Base-by-base conservation (phyloP, 225 moss, liverwort and hornwort species). In the Anthoceros angustus region DNA sequence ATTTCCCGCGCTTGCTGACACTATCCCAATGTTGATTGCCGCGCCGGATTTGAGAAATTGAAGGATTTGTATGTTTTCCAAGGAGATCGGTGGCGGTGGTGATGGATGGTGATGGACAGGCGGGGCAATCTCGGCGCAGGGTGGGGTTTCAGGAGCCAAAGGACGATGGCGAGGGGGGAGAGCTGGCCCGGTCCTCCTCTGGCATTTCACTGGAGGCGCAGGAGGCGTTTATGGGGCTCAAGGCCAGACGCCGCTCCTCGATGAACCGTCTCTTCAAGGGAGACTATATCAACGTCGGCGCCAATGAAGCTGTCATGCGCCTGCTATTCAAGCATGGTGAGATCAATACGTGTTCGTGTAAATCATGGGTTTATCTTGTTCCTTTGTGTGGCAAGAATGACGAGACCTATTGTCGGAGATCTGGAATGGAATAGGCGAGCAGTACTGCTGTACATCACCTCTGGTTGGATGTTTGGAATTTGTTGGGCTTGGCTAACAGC, bases 301-400 rank as follows among this genome's bases (percentile, higher is more conserved):
- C 83, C 66, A 94, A 94, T 68, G 83, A 86, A 50, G 69, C 77
- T 18, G 77, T 87, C 16, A 72, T 83, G 55, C 90, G 87, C 69
- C 87, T 94, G 41, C 90, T 94, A 23, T 72, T 64, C 68, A 94
- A 94, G 75, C 90, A 94, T 81, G 93, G 90, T 89, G 11, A 24
- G 24, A 21, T 21, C 12, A 9, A 10, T 21, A 24, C 23, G 42
- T 38, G 3, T n/a, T 39, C 12, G 12, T n/a, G 32, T 1, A 32
- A 32, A 4, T 32, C 32, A 32, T 43, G 4, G 65, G 41, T 65
- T 62, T 41, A 66, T 41, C 42, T 55, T 12, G 21, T 62, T 25
- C 38, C 40, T 42, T 45, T 21, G 7, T 41, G 16, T 40, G 41
- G 25, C 3, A 6, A 12, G n/a, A 18, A 6, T 73, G 25, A 42